Evolutionary conservation across 768 basidiomycete genomes (phyloP), one percentile per base, ranked within the genome.

Genomic region (Gymnopilus dilepis): DNA sequence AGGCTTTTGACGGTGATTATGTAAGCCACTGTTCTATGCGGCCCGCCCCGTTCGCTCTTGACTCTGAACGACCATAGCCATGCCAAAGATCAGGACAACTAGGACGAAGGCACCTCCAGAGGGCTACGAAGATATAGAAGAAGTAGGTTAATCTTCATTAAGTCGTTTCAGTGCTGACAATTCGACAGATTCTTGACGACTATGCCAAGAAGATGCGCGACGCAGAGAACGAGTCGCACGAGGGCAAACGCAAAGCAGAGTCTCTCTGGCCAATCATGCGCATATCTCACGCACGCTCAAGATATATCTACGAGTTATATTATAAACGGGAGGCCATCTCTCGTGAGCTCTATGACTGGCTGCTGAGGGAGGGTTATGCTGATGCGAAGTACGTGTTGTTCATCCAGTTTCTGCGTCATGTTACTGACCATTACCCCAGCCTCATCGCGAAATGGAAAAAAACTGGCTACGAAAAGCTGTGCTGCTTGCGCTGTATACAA

Each of bases 361-460:
- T 99, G 48, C 76, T 99, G 73, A 98, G 97, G 81, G 91, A 99
- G 75, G 94, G 93, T 12, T 99, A 99, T 74, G 97, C 92, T 26
- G 97, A 99, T 72, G 89, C 89, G 33, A 97, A 97, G 97, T 97
- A 42, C 61, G 60, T 62, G 19, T 42, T 38, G 17, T 13, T 52
- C 26, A 34, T 26, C 45, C 40, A 33, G 12, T n/a, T 38, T 37
- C 40, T 11, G 13, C 17, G 13, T 58, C 38, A 28, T 58, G 33
- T 48, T 30, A 34, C 62, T 65, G 64, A 61, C 61, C 30, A 38
- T 38, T 56, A 64, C 50, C 38, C 26, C 65, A 99, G 96, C 72
- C 78, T 99, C 72, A 91, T 99, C 72, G 97, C 97, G 37, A 99
- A 99, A 75, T 99, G 97, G 97, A 99, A 98, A 82, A 99, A 99